Evolutionary conservation across 176 grass and related monocot genomes (phyloP).

Genomic region (Pontederia crassipes): DNA sequence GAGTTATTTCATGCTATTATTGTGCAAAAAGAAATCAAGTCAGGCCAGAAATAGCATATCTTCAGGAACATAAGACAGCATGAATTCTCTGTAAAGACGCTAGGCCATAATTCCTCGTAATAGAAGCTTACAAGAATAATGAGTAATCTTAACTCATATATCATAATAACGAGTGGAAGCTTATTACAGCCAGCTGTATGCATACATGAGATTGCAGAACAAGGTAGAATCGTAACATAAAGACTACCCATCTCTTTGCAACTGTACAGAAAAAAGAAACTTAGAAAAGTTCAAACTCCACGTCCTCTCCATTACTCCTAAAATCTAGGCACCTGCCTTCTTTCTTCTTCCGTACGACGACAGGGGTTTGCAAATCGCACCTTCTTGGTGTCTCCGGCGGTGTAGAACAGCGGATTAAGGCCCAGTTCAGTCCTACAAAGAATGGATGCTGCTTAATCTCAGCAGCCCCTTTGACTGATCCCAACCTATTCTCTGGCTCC

Average conservation of each 20-base stretch:
- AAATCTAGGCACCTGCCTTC: slow-evolving; percentile 63
- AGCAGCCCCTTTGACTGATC: slow-evolving; percentile 48
- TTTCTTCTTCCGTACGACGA: slow-evolving; percentile 39
- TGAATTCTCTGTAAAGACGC: no score
- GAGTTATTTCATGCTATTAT: no score
- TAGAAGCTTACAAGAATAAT: no score
- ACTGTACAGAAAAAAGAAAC: background rate
- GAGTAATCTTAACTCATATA: no score
- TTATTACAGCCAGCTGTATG: no score
- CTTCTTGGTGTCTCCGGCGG: slow-evolving; percentile 50
- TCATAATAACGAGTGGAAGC: no score
- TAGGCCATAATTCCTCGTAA: no score
- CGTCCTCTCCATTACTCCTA: slow-evolving; percentile 31
- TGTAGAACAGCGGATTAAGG: slow-evolving; percentile 41
- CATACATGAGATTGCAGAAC: no score
- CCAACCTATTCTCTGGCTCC: slow-evolving; percentile 57
- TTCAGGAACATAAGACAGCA: no score
- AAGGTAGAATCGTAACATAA: background rate
- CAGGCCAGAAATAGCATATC: no score
- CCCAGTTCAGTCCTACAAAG: slow-evolving; percentile 68
- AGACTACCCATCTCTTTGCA: background rate
- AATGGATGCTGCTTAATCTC: slow-evolving; percentile 74
- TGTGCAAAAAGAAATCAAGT: no score
- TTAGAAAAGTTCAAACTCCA: slow-evolving; percentile 69
- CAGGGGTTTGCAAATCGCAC: slow-evolving; percentile 30